Base-by-base conservation (phyloP, 768 basidiomycete genomes). In the Boletus eberwhitei region DNA sequence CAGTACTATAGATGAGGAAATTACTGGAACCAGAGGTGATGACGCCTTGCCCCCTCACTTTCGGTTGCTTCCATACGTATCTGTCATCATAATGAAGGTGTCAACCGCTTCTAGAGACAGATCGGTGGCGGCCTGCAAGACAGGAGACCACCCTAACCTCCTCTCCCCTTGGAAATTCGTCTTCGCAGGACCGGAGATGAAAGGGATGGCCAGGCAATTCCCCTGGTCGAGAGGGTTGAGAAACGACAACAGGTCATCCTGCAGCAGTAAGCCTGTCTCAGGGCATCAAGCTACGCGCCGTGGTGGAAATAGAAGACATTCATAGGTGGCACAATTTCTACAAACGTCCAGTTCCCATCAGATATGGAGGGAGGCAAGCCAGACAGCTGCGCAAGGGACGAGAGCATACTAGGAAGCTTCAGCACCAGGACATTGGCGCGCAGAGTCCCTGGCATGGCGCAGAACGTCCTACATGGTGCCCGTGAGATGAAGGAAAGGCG, bases 161-260 rank as follows among this genome's bases (percentile, higher is more conserved):
- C 19, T 52, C 53, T 43, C 21, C 29, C 39, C 55, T 56, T 55
- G 56, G 43, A 56, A 56, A 65, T 60, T 48, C 22, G 24, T 50
- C 54, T 37, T 61, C 58, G 9, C 58, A 58, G 41, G 35, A 24
- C 48, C 64, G 65, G 65, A 66, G 56, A 66, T 66, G 65, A 66
- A 65, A 29, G 57, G 22, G 52, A 63, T 24, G 8, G 36, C 24
- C 37, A 55, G 31, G 26, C 39, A 21, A 17, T 16, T 22, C 17
- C 46, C 61, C 42, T 52, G 14, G 60, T 52, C 42, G 12, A 42
- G 47, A 40, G 45, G 31, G 45, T 22, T 48, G 13, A 50, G 16
- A 38, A 50, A 60, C 42, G 13, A 42, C 36, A 40, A 47, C 48
- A 50, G 45, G 58, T 58, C 52, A 61, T 54, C 17, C 54, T 48